Percentiles rank a stretch among this genome's conserved stretches.
Evolutionary conservation across 495 filamentous ascomycete genomes (phyloP).

Genomic region (Margaritispora aquatica): DNA sequence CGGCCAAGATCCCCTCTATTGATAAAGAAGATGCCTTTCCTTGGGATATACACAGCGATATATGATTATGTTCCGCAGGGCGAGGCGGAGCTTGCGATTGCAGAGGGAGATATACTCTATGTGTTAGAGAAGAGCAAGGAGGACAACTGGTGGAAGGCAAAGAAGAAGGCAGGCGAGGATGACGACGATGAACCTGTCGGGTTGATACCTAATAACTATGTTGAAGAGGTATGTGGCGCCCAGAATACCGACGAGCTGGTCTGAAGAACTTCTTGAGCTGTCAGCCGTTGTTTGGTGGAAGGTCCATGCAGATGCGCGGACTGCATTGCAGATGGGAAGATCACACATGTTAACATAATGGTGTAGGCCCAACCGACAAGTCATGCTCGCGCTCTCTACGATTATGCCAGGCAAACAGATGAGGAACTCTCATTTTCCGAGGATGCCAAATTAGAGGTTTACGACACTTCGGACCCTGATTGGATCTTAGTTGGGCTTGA

Average conservation of each 20-base stretch:
- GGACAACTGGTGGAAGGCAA: conserved; percentile 97
- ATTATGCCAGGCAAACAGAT: conserved; percentile 95
- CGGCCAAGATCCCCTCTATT: conserved; percentile 4
- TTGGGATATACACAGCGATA: conserved; percentile 85
- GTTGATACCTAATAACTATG: conserved; percentile 90
- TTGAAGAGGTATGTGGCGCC: conserved; percentile 73
- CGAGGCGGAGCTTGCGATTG: conserved; percentile 79
- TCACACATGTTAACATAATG: neutral
- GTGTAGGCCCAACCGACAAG: conserved; percentile 63
- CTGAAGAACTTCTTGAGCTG: neutral
- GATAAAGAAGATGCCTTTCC: conserved; percentile 55
- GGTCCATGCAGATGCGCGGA: neutral
- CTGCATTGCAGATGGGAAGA: neutral
- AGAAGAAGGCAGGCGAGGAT: conserved; percentile 87
- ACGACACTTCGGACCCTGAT: conserved; percentile 87
- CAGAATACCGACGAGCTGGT: neutral
- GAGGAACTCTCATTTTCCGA: conserved; percentile 96
- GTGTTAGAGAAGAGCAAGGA: conserved; percentile 84
- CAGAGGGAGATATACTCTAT: conserved; percentile 87
- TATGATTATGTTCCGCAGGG: conserved; percentile 92
- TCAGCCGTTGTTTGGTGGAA: neutral
- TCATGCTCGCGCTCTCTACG: conserved; percentile 82
- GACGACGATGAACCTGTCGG: conserved; percentile 95
- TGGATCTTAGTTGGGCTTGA: conserved; percentile 89
- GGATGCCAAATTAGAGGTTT: conserved; percentile 77